These are phyloP conservation scores for Hansenula lynferdii DNA, from an alignment of 1,139 yeast genomes.

Conservation along the genomic window DNA sequence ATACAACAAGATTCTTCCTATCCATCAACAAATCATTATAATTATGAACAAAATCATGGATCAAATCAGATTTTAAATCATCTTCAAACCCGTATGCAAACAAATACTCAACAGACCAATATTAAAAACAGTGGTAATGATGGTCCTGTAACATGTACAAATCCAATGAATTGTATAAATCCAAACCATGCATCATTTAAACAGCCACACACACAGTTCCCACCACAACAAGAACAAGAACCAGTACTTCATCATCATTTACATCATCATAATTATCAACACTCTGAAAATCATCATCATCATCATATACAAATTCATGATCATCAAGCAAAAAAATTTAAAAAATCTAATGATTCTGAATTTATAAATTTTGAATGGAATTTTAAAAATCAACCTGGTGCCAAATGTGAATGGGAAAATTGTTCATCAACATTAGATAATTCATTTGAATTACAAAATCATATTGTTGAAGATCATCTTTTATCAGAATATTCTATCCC, in stretches of 20 bases:
- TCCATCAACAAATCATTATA: not conserved
- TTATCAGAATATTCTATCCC: slow-evolving; percentile 25
- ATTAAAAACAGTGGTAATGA: not conserved
- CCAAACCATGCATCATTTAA: slow-evolving; percentile 3
- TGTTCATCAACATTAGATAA: slow-evolving; percentile 38
- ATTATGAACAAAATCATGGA: not conserved
- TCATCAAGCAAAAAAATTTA: slow-evolving; percentile 20
- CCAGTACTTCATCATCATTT: slow-evolving; percentile 14
- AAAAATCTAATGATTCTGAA: slow-evolving; percentile 8
- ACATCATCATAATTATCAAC: slow-evolving; percentile 19
- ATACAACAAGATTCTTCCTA: not conserved
- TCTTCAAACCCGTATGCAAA: too few species aligned
- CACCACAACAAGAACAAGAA: slow-evolving; percentile 5
- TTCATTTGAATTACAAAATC: slow-evolving; percentile 46
- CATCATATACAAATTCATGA: slow-evolving; percentile 31
- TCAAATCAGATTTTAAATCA: too few species aligned
- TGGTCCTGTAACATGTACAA: not conserved
- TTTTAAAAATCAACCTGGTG: slow-evolving; percentile 23
- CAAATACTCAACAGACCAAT: not conserved
- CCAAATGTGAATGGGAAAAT: slow-evolving; percentile 52
- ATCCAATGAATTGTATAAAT: slow-evolving; percentile 3
- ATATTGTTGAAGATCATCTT: slow-evolving; percentile 54
- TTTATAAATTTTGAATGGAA: slow-evolving; percentile 33
- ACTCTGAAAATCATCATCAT: slow-evolving; percentile 28
- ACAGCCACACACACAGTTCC: not conserved